These are phyloP conservation scores for Curvularia verruculosa DNA, from an alignment of 2,329 filamentous ascomycete species.

Conservation along the genomic window DNA sequence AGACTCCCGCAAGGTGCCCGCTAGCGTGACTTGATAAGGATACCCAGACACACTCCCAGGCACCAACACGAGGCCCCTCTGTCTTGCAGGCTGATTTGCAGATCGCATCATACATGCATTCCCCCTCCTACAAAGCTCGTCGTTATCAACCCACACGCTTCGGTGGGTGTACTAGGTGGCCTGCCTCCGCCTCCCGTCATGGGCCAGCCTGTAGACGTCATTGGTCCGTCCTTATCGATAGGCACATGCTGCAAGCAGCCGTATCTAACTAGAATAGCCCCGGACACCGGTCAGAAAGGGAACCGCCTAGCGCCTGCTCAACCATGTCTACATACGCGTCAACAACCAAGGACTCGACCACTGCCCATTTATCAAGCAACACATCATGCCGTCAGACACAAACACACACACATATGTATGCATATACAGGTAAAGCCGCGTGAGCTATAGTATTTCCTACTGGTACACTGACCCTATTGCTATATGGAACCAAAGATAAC, in stretches of 20 bases:
- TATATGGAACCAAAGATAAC: constrained; percentile 14
- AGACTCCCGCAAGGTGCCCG: constrained; percentile 9
- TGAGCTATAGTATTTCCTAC: constrained; percentile 14
- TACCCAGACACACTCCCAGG: constrained; percentile 14
- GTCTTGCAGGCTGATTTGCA: not conserved
- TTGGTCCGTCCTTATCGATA: constrained; percentile 17
- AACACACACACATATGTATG: too few species aligned
- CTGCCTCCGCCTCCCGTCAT: constrained; percentile 1
- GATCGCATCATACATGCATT: not conserved
- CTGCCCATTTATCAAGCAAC: not conserved
- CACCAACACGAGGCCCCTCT: constrained; percentile 8
- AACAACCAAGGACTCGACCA: not conserved
- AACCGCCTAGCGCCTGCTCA: constrained; percentile 4
- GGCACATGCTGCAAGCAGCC: constrained; percentile 6
- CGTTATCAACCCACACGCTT: constrained; percentile 11
- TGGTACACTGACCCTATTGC: constrained; percentile 16
- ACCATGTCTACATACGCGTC: constrained; percentile 3
- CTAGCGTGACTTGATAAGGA: constrained; percentile 23
- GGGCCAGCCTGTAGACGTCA: constrained; percentile 13
- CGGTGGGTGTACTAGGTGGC: constrained; percentile 3
- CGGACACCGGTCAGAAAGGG: not conserved
- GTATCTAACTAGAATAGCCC: not conserved
- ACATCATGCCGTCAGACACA: constrained; percentile 1
- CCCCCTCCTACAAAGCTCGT: not conserved
- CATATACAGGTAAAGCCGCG: not conserved